A percentile compares a stretch with the other conserved stretches of the same genome.
phyloP scores from a whole-genome alignment of 306 rosid genomes.

The Glycyrrhiza uralensis region DNA sequence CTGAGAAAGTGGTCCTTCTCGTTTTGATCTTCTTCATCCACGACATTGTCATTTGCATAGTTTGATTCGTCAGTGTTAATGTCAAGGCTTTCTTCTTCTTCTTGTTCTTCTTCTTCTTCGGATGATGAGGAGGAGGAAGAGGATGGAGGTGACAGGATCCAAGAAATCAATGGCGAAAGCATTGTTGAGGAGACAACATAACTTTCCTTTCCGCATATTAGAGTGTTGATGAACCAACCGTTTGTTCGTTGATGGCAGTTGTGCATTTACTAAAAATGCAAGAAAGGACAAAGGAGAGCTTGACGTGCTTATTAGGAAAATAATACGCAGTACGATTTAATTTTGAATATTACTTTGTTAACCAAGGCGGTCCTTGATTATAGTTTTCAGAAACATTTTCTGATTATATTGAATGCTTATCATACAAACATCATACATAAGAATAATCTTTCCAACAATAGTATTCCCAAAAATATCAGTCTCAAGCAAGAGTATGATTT shows the following conservation, averaged over 20 bases:
- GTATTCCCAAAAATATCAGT: no score
- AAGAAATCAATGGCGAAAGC: slow-evolving; percentile 41
- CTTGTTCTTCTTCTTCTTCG: background rate
- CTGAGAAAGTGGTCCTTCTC: slow-evolving; percentile 7
- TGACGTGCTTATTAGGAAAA: background rate
- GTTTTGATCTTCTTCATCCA: slow-evolving; percentile 8
- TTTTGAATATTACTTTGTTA: background rate
- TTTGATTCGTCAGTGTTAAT: background rate
- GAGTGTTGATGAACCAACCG: slow-evolving; percentile 7
- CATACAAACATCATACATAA: no score
- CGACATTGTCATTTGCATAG: slow-evolving; percentile 8
- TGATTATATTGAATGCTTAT: no score
- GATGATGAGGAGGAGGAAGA: slow-evolving; percentile 23
- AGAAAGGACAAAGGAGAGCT: no score
- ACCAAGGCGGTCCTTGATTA: background rate
- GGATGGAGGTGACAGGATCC: slow-evolving; percentile 32
- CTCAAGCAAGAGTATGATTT: no score
- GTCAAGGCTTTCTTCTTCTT: background rate
- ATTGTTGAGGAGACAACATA: slow-evolving; percentile 21
- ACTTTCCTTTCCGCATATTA: background rate
- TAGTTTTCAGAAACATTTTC: no score
- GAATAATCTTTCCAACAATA: no score
- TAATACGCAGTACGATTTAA: background rate
- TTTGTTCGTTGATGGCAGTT: slow-evolving; percentile 17
- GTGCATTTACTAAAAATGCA: slow-evolving; percentile 20